phyloP scores from a whole-genome alignment of 768 basidiomycete species.

The Piloderma croceum region DNA sequence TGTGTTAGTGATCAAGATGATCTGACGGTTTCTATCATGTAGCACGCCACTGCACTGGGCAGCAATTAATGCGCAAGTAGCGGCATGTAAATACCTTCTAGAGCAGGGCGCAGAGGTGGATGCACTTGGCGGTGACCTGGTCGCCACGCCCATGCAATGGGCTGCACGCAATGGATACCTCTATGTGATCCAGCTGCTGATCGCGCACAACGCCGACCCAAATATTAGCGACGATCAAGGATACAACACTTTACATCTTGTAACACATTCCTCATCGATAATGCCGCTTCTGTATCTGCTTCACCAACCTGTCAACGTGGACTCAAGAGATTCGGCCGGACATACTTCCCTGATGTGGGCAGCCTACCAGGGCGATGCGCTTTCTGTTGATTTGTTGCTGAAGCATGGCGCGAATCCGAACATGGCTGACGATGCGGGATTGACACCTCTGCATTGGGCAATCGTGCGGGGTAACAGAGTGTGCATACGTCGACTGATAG shows the following conservation, averaged over 20 bases:
- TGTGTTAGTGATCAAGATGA: too few species aligned
- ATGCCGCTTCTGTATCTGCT: slow-evolving; percentile 92
- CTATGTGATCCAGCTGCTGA: slow-evolving; percentile 89
- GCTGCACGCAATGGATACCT: slow-evolving; percentile 96
- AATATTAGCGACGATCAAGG: slow-evolving; percentile 88
- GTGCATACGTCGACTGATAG: slow-evolving; percentile 78
- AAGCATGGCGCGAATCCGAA: slow-evolving; percentile 80
- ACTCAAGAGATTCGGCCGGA: slow-evolving; percentile 84
- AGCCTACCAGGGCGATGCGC: slow-evolving; percentile 95
- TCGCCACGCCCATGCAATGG: slow-evolving; percentile 97
- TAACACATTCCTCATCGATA: slow-evolving; percentile 89
- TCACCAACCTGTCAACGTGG: slow-evolving; percentile 90
- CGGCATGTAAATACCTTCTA: slow-evolving; percentile 79
- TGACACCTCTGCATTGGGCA: slow-evolving; percentile 94
- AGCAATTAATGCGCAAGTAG: slow-evolving; percentile 92
- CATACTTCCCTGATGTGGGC: slow-evolving; percentile 99
- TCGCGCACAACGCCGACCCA: slow-evolving; percentile 88
- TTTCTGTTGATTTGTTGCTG: slow-evolving; percentile 87
- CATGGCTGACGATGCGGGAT: slow-evolving; percentile 71
- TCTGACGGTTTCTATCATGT: slow-evolving; percentile 1
- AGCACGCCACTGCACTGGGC: slow-evolving; percentile 95
- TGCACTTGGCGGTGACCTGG: slow-evolving; percentile 87
- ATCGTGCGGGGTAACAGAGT: slow-evolving; percentile 91
- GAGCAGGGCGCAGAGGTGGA: slow-evolving; percentile 95
- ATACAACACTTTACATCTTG: slow-evolving; percentile 93